Percentiles rank a stretch among this genome's conserved stretches.
These are phyloP conservation scores for Fusarium tjaetaba DNA, from an alignment of 2,329 filamentous ascomycete species.

Conservation along the genomic window DNA sequence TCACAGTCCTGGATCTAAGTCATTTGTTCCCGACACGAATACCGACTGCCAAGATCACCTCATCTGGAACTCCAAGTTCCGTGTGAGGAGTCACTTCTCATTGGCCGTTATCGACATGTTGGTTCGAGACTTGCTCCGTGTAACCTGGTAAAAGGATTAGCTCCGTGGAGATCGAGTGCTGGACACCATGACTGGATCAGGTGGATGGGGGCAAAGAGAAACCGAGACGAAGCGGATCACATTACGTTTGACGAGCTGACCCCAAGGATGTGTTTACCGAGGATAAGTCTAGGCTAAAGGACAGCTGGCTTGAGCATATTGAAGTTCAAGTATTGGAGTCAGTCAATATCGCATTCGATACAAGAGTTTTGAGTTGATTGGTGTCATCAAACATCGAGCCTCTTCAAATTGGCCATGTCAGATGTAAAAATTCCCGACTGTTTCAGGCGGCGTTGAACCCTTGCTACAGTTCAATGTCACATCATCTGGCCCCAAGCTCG, in stretches of 20 bases:
- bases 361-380: background rate
- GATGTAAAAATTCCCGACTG: background rate
- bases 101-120: constrained; percentile 1
- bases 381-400: background rate
- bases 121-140: background rate
- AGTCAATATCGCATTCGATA: background rate
- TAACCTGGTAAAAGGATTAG: constrained; percentile 17
- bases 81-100: background rate
- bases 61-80: constrained; percentile 15
- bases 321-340: background rate
- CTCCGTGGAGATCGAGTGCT: constrained; percentile 19
- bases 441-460: background rate
- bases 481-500: constrained; percentile 16
- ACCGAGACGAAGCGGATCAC: constrained; percentile 2
- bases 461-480: background rate
- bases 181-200: constrained; percentile 4
- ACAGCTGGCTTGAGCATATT: background rate
- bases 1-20: background rate
- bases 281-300: background rate
- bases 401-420: background rate
- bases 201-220: constrained; percentile 13
- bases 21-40: background rate
- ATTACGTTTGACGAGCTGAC: constrained; percentile 22
- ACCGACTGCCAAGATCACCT: constrained; percentile 2
- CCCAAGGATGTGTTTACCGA: constrained; percentile 13